Evolutionary conservation across 345 rosid species (phyloP), one percentile per base, ranked within the genome.

Genomic region (Gossypioides kirkii): DNA sequence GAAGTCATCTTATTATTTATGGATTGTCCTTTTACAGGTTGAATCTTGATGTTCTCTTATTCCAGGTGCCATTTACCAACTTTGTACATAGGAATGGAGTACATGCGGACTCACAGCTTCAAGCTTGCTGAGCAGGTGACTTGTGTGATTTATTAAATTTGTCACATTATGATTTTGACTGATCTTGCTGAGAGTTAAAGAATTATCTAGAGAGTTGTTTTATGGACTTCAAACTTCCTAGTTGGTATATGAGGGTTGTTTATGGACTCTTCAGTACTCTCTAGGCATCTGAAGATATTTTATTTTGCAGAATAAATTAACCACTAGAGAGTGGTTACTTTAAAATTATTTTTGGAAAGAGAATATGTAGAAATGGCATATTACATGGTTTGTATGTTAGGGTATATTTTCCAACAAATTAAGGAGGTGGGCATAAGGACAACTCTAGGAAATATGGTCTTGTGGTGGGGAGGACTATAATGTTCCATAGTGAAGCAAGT

Each of bases 61-160:
- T 87, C 86, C 90, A 92, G 98, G 93, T 95, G 98, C 82, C 98
- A 95, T 82, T 88, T 92, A 69, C 96, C 99, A 82, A 91, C 97
- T 79, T 64, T 92, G 79, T 95, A 88, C 86, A 92, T 92, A 73
- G 97, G 97, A 82, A 95, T 92, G 99, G 99, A 95, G 84, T 95
- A 95, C 87, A 91, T 88, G 96, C 87, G 97, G 83, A 95, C 91
- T 49, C 98, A 89, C 81, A 95, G 97, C 86, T 91, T 86, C 80
- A 95, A 92, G 86, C 98, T 88, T 80, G 97, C 99, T n/a, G 96
- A 89, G 81, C 98, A 95, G 97, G 99, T 95, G 74, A 78, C 77
- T 32, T 77, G 28, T 77, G 28, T 77, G 25, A 62, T 66, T 59
- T 53, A 17, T 22, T 75, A 52, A 71, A 71, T 50, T 32, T 61